Evolutionary conservation across 1,284 basidiomycete species (phyloP), one percentile per base, ranked within the genome.

Genomic region (Rhizopogon hawkerae): DNA sequence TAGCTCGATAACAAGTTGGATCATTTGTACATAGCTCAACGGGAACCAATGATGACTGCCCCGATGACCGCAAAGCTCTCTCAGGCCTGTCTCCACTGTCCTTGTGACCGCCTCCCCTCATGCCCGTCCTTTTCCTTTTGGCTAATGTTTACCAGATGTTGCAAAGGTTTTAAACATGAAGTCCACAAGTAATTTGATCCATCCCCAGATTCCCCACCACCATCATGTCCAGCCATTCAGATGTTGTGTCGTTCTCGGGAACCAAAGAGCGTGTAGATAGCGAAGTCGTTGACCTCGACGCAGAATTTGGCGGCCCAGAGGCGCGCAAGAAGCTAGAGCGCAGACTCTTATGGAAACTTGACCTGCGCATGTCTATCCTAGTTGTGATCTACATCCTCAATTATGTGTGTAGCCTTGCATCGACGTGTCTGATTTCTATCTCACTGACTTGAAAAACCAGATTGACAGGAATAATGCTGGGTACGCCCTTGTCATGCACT

Each of bases 391-490:
- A 79, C 56, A 75, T 78, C 46, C 52, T 80, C 34, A 81, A 79
- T 58, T 77, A 75, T 64, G 72, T 76, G 56, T 46, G 67, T 58
- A 5, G 26, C 23, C 42, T 42, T 18, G 11, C 8, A 11, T 41
- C 10, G 16, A 49, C 3, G n/a, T 10, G 13, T 11, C 18, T 7
- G 5, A 8, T 46, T 14, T 46, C n/a, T 8, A 10, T 18, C 24
- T 31, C 11, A 31, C n/a, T 29, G 44, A n/a, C 24, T 34, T 18
- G 23, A 13, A 23, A 23, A 23, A 18, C 50, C 50, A 85, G 77
- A 76, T 85, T 38, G 83, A 85, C 60, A 69, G 82, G 55, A 85
- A 83, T 57, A 85, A 83, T 68, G 79, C 76, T 34, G 70, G 73
- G 81, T 82, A 59, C 51, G 72, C 60, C 9, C 36, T 14, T 45